A percentile compares a stretch with the other conserved stretches of the same genome.
Evolutionary conservation across 495 filamentous ascomycete genomes (phyloP).

Genomic region (Halenospora varia): DNA sequence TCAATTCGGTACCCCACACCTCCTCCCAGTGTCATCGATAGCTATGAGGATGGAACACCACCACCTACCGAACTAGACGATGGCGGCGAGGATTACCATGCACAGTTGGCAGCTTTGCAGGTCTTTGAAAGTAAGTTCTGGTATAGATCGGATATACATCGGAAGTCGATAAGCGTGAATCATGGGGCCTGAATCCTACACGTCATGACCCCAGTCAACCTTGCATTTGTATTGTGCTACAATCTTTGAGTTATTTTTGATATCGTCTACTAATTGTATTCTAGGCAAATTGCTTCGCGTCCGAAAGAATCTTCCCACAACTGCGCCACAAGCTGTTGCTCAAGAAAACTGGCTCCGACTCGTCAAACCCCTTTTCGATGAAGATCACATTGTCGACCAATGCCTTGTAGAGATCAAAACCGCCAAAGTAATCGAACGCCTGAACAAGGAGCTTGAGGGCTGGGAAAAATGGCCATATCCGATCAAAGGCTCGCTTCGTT

Average conservation of each 20-base stretch:
- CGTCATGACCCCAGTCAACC: too few relatives aligned
- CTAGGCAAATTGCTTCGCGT: slow-evolving; percentile 25
- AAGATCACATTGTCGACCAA: slow-evolving; percentile 22
- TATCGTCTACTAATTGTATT: not conserved
- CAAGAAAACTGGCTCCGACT: slow-evolving; percentile 12
- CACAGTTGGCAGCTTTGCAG: not conserved
- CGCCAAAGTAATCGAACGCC: slow-evolving; percentile 25
- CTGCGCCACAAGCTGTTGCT: slow-evolving; percentile 6
- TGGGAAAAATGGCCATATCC: slow-evolving; percentile 32
- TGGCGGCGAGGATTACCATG: slow-evolving; percentile 3
- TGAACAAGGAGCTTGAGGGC: slow-evolving; percentile 45
- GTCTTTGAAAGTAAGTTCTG: slow-evolving; percentile 21
- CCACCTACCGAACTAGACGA: slow-evolving; percentile 16
- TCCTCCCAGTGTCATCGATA: slow-evolving; percentile 7
- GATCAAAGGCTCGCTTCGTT: not conserved
- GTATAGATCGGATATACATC: too few relatives aligned
- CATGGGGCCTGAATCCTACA: too few relatives aligned
- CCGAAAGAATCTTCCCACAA: slow-evolving; percentile 24
- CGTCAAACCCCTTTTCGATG: slow-evolving; percentile 16
- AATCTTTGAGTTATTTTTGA: too few relatives aligned
- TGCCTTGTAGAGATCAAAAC: slow-evolving; percentile 21
- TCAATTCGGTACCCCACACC: slow-evolving; percentile 3
- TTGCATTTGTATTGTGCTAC: too few relatives aligned
- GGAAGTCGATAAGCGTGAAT: too few relatives aligned
- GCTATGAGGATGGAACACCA: slow-evolving; percentile 15